phyloP scores from a whole-genome alignment of 768 basidiomycete genomes.

The Leccinum truebloodii region DNA sequence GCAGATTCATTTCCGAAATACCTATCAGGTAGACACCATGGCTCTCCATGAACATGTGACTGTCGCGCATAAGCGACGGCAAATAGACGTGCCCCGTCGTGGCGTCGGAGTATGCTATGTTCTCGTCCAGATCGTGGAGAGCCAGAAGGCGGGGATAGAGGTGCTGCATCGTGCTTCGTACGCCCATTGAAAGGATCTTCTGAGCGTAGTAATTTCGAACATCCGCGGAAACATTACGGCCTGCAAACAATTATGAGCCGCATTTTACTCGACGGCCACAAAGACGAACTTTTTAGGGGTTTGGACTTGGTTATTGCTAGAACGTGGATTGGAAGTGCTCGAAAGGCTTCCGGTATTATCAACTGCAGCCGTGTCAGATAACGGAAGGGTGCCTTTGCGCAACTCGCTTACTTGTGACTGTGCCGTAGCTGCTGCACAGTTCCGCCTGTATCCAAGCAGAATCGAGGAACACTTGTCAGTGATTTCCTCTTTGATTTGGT shows the following conservation, averaged over 20 bases:
- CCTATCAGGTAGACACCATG: conserved; percentile 93
- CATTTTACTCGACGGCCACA: conserved; percentile 1
- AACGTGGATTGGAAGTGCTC: conserved; percentile 77
- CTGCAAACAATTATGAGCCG: conserved; percentile 39
- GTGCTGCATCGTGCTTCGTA: conserved; percentile 69
- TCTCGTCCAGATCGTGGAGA: conserved; percentile 78
- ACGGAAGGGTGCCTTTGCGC: background rate
- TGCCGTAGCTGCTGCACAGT: conserved; percentile 81
- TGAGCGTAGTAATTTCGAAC: conserved; percentile 87
- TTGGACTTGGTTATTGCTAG: conserved; percentile 86
- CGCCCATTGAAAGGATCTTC: conserved; percentile 67
- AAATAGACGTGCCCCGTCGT: conserved; percentile 58
- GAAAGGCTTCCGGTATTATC: conserved; percentile 93
- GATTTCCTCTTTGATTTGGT: conserved; percentile 79
- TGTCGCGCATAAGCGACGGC: conserved; percentile 79
- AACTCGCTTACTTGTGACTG: conserved; percentile 66
- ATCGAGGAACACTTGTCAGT: conserved; percentile 83
- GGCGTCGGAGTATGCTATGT: conserved; percentile 66
- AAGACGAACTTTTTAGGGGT: conserved; percentile 78
- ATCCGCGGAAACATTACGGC: conserved; percentile 87
- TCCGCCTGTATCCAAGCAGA: conserved; percentile 81
- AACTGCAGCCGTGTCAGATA: conserved; percentile 50
- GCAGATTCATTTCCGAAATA: conserved; percentile 35
- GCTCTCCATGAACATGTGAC: conserved; percentile 85
- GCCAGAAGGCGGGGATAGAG: conserved; percentile 90